phyloP scores from a whole-genome alignment of 768 basidiomycete genomes.

The Amanita rimosa region DNA sequence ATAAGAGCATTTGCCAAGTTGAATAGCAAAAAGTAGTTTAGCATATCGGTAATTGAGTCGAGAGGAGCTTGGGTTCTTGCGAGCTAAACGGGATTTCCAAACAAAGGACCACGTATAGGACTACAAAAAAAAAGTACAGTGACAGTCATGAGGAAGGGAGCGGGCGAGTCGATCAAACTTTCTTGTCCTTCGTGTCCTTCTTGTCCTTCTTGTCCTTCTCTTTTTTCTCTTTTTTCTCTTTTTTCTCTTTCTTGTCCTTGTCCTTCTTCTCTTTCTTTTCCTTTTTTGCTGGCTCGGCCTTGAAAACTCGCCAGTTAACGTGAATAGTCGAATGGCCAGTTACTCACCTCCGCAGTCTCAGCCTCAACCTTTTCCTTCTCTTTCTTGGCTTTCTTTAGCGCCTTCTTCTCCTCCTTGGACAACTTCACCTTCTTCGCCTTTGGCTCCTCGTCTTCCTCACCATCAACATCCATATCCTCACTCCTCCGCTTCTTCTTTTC shows the following conservation, averaged over 20 bases:
- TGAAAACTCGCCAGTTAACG: constrained; percentile 7
- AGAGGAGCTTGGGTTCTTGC: not conserved
- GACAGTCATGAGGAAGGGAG: not conserved
- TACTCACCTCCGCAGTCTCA: constrained; percentile 20
- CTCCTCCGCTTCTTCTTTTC: constrained; percentile 61
- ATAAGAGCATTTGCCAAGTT: too few relatives aligned
- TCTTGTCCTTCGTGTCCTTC: constrained; percentile 19
- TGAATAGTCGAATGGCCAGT: not conserved
- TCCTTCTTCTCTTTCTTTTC: constrained; percentile 35
- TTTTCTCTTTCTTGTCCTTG: constrained; percentile 44
- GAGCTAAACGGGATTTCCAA: not conserved
- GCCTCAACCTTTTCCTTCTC: constrained; percentile 42
- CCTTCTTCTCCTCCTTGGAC: constrained; percentile 82
- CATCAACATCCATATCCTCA: constrained; percentile 57
- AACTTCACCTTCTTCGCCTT: constrained; percentile 63
- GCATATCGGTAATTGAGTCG: not conserved
- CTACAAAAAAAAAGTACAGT: not conserved
- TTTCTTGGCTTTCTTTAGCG: constrained; percentile 69
- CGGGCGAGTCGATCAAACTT: not conserved
- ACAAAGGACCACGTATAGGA: not conserved
- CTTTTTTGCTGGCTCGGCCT: constrained; percentile 22
- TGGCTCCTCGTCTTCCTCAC: constrained; percentile 32
- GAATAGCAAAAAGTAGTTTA: constrained; percentile 1
- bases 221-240: constrained; percentile 23
- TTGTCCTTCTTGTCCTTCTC: constrained; percentile 21